phyloP scores from a whole-genome alignment of 257 asterid genomes.

The Vinca minor region DNA sequence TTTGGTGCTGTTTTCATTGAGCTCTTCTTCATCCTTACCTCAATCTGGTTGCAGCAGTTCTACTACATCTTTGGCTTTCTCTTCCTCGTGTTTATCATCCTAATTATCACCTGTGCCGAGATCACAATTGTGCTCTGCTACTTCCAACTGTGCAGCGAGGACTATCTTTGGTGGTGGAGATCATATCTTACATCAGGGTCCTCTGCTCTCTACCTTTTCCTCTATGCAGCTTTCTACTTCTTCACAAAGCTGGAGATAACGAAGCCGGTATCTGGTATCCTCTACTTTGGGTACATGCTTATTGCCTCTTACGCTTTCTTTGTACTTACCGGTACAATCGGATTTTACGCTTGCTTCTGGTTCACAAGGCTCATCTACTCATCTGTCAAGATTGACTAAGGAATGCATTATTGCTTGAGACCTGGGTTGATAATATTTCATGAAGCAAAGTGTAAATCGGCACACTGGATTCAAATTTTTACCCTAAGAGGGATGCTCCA shows the following conservation, averaged over 20 bases:
- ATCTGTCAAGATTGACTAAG: slow-evolving; percentile 80
- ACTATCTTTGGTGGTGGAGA: slow-evolving; percentile 95
- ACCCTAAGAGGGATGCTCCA: neutral
- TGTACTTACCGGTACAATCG: slow-evolving; percentile 80
- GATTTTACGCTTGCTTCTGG: slow-evolving; percentile 83
- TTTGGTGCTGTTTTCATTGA: slow-evolving; percentile 91
- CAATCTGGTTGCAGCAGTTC: slow-evolving; percentile 87
- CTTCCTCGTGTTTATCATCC: slow-evolving; percentile 68
- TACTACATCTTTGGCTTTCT: slow-evolving; percentile 88
- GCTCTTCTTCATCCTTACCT: slow-evolving; percentile 81
- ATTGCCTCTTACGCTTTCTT: slow-evolving; percentile 78
- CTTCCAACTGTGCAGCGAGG: slow-evolving; percentile 95
- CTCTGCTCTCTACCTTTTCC: slow-evolving; percentile 72
- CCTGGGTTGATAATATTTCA: slow-evolving; percentile 9
- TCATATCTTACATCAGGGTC: slow-evolving; percentile 79
- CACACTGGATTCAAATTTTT: neutral
- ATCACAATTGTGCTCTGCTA: slow-evolving; percentile 81
- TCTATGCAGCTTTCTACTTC: slow-evolving; percentile 74
- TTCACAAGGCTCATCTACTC: slow-evolving; percentile 89
- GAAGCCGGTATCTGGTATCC: slow-evolving; percentile 64
- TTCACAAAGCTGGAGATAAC: slow-evolving; percentile 86
- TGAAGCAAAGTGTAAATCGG: slow-evolving; percentile 3
- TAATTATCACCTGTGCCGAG: slow-evolving; percentile 79
- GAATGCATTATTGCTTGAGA: neutral
- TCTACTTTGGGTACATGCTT: slow-evolving; percentile 86